Conservation (phyloP, 2,329 filamentous ascomycete genomes). For the Arthrobotrys sinensis region DNA sequence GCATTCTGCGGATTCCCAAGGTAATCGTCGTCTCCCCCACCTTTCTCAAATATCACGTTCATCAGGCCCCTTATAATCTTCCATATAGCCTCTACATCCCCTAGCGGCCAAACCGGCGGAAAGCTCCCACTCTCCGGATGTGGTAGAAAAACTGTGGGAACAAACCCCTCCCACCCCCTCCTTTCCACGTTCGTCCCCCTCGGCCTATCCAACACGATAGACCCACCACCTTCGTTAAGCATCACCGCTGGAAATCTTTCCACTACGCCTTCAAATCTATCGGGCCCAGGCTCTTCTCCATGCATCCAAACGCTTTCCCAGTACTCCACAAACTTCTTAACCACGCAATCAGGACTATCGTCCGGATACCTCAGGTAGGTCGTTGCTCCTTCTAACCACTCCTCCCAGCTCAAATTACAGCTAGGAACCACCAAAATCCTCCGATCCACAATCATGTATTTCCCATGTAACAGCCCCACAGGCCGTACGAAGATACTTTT, state of each 20-base stretch:
- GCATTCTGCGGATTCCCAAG: slow-evolving; percentile 77
- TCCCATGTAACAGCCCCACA: slow-evolving; percentile 89
- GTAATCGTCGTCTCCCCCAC: slow-evolving; percentile 45
- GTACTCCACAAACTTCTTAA: slow-evolving; percentile 76
- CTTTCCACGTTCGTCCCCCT: slow-evolving; percentile 19
- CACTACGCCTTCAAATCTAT: slow-evolving; percentile 17
- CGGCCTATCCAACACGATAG: slow-evolving; percentile 35
- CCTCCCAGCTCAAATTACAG: slow-evolving; percentile 88
- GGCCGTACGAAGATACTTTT: slow-evolving; percentile 86
- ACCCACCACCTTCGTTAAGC: slow-evolving; percentile 46
- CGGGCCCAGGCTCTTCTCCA: slow-evolving; percentile 44
- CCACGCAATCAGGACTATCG: slow-evolving; percentile 71
- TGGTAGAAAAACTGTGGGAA: slow-evolving; percentile 77
- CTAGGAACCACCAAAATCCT: slow-evolving; percentile 79
- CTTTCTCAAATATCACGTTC: slow-evolving; percentile 31
- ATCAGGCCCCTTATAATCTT: slow-evolving; percentile 35
- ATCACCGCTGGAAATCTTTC: slow-evolving; percentile 41
- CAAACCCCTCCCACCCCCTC: slow-evolving; percentile 11
- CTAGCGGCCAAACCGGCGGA: slow-evolving; percentile 71
- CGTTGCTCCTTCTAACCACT: slow-evolving; percentile 87
- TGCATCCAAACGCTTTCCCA: slow-evolving; percentile 79
- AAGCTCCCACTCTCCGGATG: slow-evolving; percentile 80
- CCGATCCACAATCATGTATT: slow-evolving; percentile 83
- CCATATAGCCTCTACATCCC: slow-evolving; percentile 35
- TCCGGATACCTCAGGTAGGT: slow-evolving; percentile 69